A percentile compares a stretch with the other conserved stretches of the same genome.
These are phyloP conservation scores for Byssochlamys sp. DNA, from an alignment of 2,329 filamentous ascomycete species.

Conservation along the genomic window DNA sequence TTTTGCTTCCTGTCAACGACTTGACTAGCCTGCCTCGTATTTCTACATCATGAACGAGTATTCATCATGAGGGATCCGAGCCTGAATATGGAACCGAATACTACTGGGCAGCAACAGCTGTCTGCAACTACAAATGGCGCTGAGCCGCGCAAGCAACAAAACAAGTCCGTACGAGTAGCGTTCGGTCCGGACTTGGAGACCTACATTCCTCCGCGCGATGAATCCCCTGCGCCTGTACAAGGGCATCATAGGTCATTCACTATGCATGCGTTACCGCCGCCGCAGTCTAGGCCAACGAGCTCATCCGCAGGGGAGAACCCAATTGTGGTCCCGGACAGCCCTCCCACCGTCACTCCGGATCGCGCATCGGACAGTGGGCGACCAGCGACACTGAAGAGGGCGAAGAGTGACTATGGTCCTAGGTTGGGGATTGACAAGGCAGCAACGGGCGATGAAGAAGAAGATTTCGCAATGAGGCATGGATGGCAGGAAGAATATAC, in stretches of 20 bases:
- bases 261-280: conserved; percentile 6
- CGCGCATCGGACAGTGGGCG: conserved; percentile 23
- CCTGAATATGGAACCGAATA: conserved; percentile 25
- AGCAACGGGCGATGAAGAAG: conserved; percentile 36
- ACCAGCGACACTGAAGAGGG: conserved; percentile 34
- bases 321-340: conserved; percentile 11
- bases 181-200: conserved; percentile 32
- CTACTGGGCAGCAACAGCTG: conserved; percentile 13
- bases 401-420: conserved; percentile 47
- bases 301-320: conserved; percentile 19
- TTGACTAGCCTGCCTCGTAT: background rate
- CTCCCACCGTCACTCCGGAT: conserved; percentile 18
- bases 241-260: conserved; percentile 16
- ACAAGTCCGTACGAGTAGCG: conserved; percentile 29
- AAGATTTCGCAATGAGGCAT: conserved; percentile 58
- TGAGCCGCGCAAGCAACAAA: conserved; percentile 22
- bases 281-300: conserved; percentile 19
- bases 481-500: conserved; percentile 89
- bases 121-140: conserved; percentile 17
- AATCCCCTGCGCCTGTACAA: conserved; percentile 20
- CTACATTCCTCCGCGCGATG: conserved; percentile 26
- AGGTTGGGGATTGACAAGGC: conserved; percentile 23
- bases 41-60: conserved; percentile 22
- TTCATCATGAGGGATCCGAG: conserved; percentile 29
- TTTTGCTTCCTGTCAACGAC: conserved; percentile 6